These are phyloP conservation scores for Sclerotinia borealis DNA, from an alignment of 2,329 filamentous ascomycete species.

Conservation along the genomic window DNA sequence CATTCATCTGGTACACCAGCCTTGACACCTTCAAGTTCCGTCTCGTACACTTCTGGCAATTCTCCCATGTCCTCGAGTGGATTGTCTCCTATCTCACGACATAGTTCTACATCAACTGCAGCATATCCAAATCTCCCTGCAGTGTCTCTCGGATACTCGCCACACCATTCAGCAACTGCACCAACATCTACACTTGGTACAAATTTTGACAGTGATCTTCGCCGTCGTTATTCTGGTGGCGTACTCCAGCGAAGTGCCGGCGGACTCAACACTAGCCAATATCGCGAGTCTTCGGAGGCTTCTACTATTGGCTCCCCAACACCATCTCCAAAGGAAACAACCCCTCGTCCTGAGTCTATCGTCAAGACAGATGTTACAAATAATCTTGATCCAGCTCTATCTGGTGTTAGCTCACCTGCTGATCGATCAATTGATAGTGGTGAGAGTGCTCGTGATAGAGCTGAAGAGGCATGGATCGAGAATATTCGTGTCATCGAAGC, in stretches of 20 bases:
- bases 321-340: slow-evolving; percentile 27
- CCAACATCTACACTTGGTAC: slow-evolving; percentile 64
- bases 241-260: slow-evolving; percentile 55
- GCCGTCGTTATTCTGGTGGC: slow-evolving; percentile 59
- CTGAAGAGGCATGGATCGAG: slow-evolving; percentile 60
- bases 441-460: slow-evolving; percentile 48
- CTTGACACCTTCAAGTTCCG: slow-evolving; percentile 66
- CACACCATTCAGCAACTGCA: slow-evolving; percentile 55
- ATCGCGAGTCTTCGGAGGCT: slow-evolving; percentile 25
- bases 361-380: slow-evolving; percentile 36
- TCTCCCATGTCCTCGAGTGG: slow-evolving; percentile 64
- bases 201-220: slow-evolving; percentile 56
- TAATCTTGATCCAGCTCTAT: slow-evolving; percentile 33
- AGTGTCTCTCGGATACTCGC: slow-evolving; percentile 62
- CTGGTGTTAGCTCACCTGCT: slow-evolving; percentile 47
- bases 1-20: slow-evolving; percentile 60
- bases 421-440: slow-evolving; percentile 45
- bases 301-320: slow-evolving; percentile 24
- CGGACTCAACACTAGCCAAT: slow-evolving; percentile 14
- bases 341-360: slow-evolving; percentile 33
- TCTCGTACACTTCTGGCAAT: slow-evolving; percentile 73
- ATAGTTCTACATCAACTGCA: slow-evolving; percentile 51
- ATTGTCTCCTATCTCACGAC: slow-evolving; percentile 59
- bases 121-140: slow-evolving; percentile 73
- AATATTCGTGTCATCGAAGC: slow-evolving; percentile 60